phyloP scores from a whole-genome alignment of 768 basidiomycete genomes.

The Boletus pseudo-olivaceus region DNA sequence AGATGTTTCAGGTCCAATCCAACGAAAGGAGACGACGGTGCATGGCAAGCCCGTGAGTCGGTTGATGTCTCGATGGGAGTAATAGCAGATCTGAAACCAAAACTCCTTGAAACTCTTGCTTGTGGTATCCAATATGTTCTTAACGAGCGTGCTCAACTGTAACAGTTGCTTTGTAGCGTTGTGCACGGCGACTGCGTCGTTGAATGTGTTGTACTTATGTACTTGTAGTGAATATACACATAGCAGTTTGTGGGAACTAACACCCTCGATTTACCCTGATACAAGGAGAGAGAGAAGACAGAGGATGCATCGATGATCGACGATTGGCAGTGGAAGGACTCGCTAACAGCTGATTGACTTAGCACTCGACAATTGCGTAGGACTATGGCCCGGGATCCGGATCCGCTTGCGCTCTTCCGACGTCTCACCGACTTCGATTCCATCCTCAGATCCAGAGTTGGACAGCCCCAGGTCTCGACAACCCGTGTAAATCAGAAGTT shows the following conservation, averaged over 20 bases:
- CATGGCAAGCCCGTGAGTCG: conserved; percentile 14
- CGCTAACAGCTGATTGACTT: not conserved
- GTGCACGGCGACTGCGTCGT: not conserved
- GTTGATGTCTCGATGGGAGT: conserved; percentile 25
- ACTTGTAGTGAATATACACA: not conserved
- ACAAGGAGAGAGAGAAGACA: not conserved
- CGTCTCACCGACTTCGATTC: not conserved
- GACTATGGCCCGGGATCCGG: not conserved
- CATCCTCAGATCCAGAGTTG: not conserved
- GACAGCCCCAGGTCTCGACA: not conserved
- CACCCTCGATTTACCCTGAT: not conserved
- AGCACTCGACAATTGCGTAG: not conserved
- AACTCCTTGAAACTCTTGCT: conserved; percentile 14
- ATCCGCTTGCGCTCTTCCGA: not conserved
- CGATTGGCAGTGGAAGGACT: not conserved
- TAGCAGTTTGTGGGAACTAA: not conserved
- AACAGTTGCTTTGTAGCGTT: not conserved
- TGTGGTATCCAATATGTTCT: conserved; percentile 6
- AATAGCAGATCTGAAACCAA: conserved; percentile 17
- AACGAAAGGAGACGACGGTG: conserved; percentile 16
- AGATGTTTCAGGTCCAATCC: conserved; percentile 27
- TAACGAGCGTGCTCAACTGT: not conserved
- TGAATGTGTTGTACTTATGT: not conserved
- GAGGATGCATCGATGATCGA: not conserved
- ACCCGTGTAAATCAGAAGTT: not conserved